A percentile compares a stretch with the other conserved stretches of the same genome.
phyloP scores from a whole-genome alignment of 2,329 filamentous ascomycete species.

The Ceratocystis ficicola region DNA sequence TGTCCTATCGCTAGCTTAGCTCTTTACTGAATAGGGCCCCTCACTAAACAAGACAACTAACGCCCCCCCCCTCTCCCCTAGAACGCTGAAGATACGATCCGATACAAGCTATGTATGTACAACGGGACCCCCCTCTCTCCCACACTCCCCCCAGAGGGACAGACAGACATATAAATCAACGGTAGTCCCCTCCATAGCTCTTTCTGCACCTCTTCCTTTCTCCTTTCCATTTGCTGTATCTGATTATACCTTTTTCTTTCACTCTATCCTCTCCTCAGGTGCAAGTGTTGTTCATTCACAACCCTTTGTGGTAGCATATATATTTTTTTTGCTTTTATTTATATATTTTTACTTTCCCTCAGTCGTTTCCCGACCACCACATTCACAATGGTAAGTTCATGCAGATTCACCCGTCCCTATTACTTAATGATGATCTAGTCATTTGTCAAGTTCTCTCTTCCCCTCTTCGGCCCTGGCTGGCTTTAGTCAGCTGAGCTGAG shows the following conservation, averaged over 20 bases:
- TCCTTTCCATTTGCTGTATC: constrained; percentile 19
- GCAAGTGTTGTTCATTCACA: constrained; percentile 13
- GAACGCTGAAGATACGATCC: constrained; percentile 7
- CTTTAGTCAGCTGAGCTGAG: neutral
- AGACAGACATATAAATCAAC: constrained; percentile 20
- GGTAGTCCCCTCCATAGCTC: neutral
- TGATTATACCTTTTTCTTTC: constrained; percentile 14
- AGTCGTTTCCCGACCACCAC: constrained; percentile 14
- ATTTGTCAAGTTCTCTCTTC: constrained; percentile 1
- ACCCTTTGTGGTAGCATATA: constrained; percentile 9
- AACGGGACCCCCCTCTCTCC: neutral
- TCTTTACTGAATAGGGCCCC: neutral
- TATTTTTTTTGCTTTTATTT: constrained; percentile 13
- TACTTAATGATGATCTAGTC: neutral
- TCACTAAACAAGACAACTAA: neutral
- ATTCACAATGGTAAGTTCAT: constrained; percentile 19
- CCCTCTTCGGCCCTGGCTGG: neutral
- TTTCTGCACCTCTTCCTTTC: constrained; percentile 12
- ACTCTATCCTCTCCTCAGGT: constrained; percentile 11
- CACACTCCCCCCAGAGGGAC: neutral
- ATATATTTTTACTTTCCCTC: constrained; percentile 13
- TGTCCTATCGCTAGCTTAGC: neutral
- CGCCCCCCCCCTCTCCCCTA: neutral
- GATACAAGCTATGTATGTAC: neutral
- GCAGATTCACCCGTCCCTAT: neutral